phyloP scores from a whole-genome alignment of 176 grass and related monocot species.

The Carex parvula region DNA sequence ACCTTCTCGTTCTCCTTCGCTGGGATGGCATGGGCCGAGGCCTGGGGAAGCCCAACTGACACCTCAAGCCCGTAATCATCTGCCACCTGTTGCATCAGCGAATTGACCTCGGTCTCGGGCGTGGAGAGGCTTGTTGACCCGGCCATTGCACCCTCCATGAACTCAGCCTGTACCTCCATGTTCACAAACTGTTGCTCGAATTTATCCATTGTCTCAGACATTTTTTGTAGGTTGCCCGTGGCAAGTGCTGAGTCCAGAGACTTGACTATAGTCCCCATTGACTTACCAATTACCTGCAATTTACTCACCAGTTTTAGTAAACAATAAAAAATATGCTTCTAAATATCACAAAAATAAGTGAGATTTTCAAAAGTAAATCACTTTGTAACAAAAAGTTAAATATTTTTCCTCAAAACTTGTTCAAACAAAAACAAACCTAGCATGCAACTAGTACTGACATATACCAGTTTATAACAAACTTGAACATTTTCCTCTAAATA shows the following conservation, averaged over 20 bases:
- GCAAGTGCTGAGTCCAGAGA: slow-evolving; percentile 73
- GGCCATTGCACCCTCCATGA: slow-evolving; percentile 94
- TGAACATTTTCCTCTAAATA: background rate
- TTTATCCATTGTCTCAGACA: slow-evolving; percentile 95
- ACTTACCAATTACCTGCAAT: slow-evolving; percentile 91
- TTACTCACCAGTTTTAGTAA: slow-evolving; percentile 33
- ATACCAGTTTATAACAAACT: background rate
- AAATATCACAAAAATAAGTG: background rate
- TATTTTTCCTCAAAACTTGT: too few relatives aligned
- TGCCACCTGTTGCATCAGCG: slow-evolving; percentile 94
- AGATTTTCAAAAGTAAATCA: background rate
- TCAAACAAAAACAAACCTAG: background rate
- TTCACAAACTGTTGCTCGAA: slow-evolving; percentile 92
- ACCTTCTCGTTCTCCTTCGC: slow-evolving; percentile 91
- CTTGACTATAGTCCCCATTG: slow-evolving; percentile 80
- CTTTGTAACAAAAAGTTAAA: background rate
- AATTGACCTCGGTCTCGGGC: slow-evolving; percentile 93
- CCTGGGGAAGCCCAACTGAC: slow-evolving; percentile 70
- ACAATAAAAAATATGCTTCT: background rate
- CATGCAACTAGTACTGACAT: background rate
- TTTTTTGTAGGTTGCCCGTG: slow-evolving; percentile 89
- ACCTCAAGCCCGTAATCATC: slow-evolving; percentile 97
- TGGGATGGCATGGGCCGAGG: slow-evolving; percentile 63
- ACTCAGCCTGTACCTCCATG: slow-evolving; percentile 99
- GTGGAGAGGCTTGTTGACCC: slow-evolving; percentile 87